Base-by-base conservation (phyloP, 768 basidiomycete genomes). In the Candolleomyces eurysporus region DNA sequence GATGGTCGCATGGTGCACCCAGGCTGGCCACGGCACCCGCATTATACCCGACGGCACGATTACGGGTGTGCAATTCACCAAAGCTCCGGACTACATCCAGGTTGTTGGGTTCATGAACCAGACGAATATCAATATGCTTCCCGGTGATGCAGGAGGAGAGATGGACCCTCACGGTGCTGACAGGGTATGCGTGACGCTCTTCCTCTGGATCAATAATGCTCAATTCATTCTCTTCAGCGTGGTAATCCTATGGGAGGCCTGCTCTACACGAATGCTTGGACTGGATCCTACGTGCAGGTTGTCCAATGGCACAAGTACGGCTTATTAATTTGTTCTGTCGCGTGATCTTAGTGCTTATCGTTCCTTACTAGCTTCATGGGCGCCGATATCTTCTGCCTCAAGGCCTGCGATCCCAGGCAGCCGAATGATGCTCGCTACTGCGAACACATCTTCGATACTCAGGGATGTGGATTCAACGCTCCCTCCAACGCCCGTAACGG, bases 201-300 rank as follows among this genome's bases (percentile, higher is more conserved):
- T 19, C 17, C 21, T 13, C 19, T n/a, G 22, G 48, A 4, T 36
- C 19, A n/a, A 8, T 1, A n/a, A 9, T 48, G 9, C 17, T 58
- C 63, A 55, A 61, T 56, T 21, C 61, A 22, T 49, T 60, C 60
- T 69, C 31, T 87, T 51, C 89, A 88, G 60, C 84, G 88, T 64
- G 92, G 91, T 17, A 94, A 91, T 74, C 89, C 89, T 2, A 79
- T 90, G 43, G 91, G 91, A 65, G 88, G 84, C 46, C 69, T 92
- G 26, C 56, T 91, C 31, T 92, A 82, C 75, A 84, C 87, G 1
- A 85, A 77, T 60, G 79, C 75, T 13, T 88, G 79, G 68, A 76
- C 72, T 40, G 74, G 80, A 31, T 71, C 75, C 0, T 79, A 75
- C 69, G 65, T 74, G 7, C 91, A 92, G 68, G 79, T 85, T 21